Base-by-base conservation (phyloP, 306 rosid species). In the Cucumis hystrix region DNA sequence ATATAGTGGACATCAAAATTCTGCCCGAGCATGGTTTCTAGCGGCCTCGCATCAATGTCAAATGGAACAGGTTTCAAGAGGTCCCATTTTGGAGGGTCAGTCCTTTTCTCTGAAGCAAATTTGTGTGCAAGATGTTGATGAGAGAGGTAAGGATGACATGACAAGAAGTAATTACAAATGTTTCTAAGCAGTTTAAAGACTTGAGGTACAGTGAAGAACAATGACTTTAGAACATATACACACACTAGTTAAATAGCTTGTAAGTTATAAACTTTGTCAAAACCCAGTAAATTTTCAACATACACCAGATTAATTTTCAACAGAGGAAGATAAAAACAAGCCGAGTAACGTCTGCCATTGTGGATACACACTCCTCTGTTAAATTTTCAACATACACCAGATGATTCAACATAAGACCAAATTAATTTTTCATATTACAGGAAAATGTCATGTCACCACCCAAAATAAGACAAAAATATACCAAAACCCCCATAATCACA, bases 1-100 rank as follows among this genome's bases (percentile, higher is more conserved):
- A 92, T 89, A 70, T 83, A 92, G 82, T 90, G 96, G 62, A 92
- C 92, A 61, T 92, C 94, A 17, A 89, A 87, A 76, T 87, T 89
- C 75, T 62, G 76, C 79, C 96, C 98, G 6, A 92, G 86, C 68
- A 79, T 82, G 68, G 82, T 86, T 80, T 88, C 94, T 83, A 83
- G 86, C 3, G 88, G 83, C 83, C 86, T 87, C 69, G 86, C 92
- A 75, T 88, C 92, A 20, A 83, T 80, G 83, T 90, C 85, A 41
- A 85, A 82, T 16, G 96, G 90, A 83, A 92, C 79, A 75, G 92
- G 91, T 67, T n/a, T n/a, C n/a, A n/a, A n/a, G n/a, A n/a, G n/a
- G n/a, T n/a, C n/a, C n/a, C n/a, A n/a, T n/a, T n/a, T 83, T 71
- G 90, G 86, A 73, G 59, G 15, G 56, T 85, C 86, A 66, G 88